phyloP scores from a whole-genome alignment of 495 filamentous ascomycete genomes.

The Trichoderma parareesei region DNA sequence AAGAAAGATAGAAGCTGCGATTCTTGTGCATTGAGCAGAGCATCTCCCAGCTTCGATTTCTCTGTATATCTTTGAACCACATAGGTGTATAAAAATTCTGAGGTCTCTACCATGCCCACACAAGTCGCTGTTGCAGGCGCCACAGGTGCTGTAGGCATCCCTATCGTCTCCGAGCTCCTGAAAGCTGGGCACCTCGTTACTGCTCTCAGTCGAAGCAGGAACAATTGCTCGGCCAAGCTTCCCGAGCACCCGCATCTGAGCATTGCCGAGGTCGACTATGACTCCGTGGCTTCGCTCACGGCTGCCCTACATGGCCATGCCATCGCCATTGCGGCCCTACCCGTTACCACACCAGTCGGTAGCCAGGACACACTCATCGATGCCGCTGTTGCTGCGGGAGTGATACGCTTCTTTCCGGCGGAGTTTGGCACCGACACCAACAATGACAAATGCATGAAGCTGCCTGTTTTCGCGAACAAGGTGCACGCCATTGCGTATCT shows the following conservation, averaged over 20 bases:
- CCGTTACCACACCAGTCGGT: neutral
- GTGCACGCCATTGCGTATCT: conserved; percentile 28
- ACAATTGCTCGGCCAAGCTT: neutral
- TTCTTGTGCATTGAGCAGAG: neutral
- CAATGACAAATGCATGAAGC: conserved; percentile 24
- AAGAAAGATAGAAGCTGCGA: too few relatives aligned
- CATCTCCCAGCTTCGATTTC: neutral
- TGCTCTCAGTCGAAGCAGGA: neutral
- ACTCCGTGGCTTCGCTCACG: neutral
- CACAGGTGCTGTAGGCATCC: neutral
- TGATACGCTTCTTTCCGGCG: conserved; percentile 40
- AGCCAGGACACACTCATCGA: conserved; percentile 34
- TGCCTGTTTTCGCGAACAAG: conserved; percentile 40
- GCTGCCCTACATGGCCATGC: neutral
- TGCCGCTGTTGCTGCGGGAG: conserved; percentile 36
- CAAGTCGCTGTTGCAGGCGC: neutral
- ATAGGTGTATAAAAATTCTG: too few relatives aligned
- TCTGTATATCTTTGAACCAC: too few relatives aligned
- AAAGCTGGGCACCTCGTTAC: neutral
- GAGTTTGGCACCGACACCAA: conserved; percentile 33
- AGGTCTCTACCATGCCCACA: neutral
- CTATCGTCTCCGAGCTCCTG: neutral
- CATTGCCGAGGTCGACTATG: neutral
- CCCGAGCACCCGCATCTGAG: neutral
- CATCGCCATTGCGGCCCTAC: neutral